Base-by-base conservation (phyloP, 352 stramenopile genomes). In the Phytophthora pistaciae region DNA sequence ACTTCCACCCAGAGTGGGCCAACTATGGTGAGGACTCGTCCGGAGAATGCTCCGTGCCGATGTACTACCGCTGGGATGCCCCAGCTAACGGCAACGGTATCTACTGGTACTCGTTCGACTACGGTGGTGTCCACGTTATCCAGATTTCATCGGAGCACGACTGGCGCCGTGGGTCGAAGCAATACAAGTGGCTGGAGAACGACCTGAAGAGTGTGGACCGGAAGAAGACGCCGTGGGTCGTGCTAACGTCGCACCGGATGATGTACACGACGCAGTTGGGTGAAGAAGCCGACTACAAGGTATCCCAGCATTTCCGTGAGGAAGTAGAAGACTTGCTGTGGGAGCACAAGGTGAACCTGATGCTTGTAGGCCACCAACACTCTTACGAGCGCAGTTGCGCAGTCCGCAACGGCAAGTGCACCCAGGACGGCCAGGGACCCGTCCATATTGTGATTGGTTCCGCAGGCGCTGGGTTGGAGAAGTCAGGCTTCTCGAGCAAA, bases 51-150 rank as follows among this genome's bases (percentile, higher is more conserved):
- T 91, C 82, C 1, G 88, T 94, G 44, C 87, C 88, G 9, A 94
- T 91, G 80, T 87, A 78, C 31, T 87, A 93, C 60, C 88, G 88
- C 27, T 95, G 82, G 75, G 79, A 87, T 44, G 74, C 83, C 13
- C 88, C 88, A 8, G 64, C 69, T 20, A 93, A 88, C 40, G 86
- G 88, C 25, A 85, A 87, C 36, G 67, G 73, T 20, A 88, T 95
- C 36, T 96, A 93, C 68, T 96, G 92, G 91, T 94, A 98, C 78
- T 98, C 90, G n/a, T 98, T 97, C 70, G 79, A 97, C 60, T 93
- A 95, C 63, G 87, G 78, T 20, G 87, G 87, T 36, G 85, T 98
- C 7, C 92, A 98, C 57, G 96, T 97, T 18, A 89, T 98, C 31
- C 88, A 98, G 55, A 91, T 98, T 59, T 96, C 86, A 27, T 95